These are phyloP conservation scores for Hypoxylon sp. DNA, from an alignment of 2,329 filamentous ascomycete genomes.

Conservation along the genomic window DNA sequence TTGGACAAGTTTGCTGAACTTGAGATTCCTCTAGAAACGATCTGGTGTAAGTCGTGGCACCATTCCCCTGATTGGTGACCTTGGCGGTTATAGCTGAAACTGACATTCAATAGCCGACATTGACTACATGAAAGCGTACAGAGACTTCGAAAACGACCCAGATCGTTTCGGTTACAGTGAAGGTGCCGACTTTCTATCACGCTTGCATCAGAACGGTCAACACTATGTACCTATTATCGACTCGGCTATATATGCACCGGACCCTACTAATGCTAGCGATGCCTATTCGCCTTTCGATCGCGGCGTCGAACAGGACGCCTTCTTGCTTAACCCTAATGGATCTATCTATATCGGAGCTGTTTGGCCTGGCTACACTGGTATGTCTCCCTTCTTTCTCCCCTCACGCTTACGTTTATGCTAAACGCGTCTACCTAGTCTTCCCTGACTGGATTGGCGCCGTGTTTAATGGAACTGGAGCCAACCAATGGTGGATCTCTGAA, in stretches of 20 bases:
- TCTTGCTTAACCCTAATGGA: conserved; percentile 72
- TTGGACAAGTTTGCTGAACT: conserved; percentile 76
- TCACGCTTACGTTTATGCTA: neutral
- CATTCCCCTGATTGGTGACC: conserved; percentile 50
- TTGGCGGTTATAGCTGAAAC: conserved; percentile 52
- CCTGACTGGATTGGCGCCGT: conserved; percentile 78
- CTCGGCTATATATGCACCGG: conserved; percentile 77
- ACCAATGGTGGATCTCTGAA: conserved; percentile 78
- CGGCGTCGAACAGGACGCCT: conserved; percentile 69
- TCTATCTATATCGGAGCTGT: conserved; percentile 73
- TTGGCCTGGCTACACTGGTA: conserved; percentile 78
- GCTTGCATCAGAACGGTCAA: conserved; percentile 75
- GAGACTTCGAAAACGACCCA: conserved; percentile 75
- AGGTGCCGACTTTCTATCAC: conserved; percentile 71
- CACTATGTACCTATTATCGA: conserved; percentile 84
- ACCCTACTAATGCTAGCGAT: conserved; percentile 77
- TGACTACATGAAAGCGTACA: conserved; percentile 76
- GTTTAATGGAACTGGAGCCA: conserved; percentile 73
- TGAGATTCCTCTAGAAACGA: conserved; percentile 79
- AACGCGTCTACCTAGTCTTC: conserved; percentile 63
- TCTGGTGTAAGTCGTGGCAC: conserved; percentile 69
- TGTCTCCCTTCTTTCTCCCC: conserved; percentile 5
- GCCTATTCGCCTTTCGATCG: conserved; percentile 73
- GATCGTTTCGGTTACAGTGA: conserved; percentile 69
- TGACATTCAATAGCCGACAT: conserved; percentile 73